phyloP scores from a whole-genome alignment of 164 flowering plant species.

The Macadamia integrifolia region DNA sequence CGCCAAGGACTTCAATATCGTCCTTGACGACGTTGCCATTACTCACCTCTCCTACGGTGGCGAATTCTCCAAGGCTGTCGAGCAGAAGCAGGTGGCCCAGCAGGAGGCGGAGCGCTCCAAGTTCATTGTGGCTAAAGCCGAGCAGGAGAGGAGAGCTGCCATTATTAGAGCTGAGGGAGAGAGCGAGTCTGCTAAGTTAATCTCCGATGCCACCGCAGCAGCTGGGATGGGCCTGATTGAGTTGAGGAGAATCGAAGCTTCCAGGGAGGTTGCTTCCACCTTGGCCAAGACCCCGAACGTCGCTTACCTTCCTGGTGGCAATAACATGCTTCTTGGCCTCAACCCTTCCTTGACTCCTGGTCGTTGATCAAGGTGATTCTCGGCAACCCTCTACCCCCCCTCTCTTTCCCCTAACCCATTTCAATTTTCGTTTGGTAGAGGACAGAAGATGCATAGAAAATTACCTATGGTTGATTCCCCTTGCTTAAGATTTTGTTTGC shows the following conservation, averaged over 20 bases:
- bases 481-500: too few relatives aligned
- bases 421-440: too few relatives aligned
- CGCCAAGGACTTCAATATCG: constrained; percentile 36
- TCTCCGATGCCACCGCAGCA: too few relatives aligned
- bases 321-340: constrained; percentile 56
- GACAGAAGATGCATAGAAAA: too few relatives aligned
- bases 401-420: too few relatives aligned
- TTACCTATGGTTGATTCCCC: too few relatives aligned
- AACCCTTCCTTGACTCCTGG: constrained; percentile 35
- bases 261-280: constrained; percentile 50
- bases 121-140: constrained; percentile 24
- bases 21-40: constrained; percentile 81
- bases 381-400: too few relatives aligned
- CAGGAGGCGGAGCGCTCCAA: constrained; percentile 92
- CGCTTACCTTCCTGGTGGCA: constrained; percentile 60
- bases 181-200: constrained; percentile 62
- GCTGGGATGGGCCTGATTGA: constrained; percentile 37
- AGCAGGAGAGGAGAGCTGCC: constrained; percentile 86
- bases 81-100: constrained; percentile 63
- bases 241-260: constrained; percentile 32
- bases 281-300: constrained; percentile 62
- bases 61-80: constrained; percentile 40
- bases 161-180: constrained; percentile 32
- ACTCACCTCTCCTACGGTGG: constrained; percentile 67
- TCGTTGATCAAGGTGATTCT: constrained; percentile 21